phyloP scores from a whole-genome alignment of 176 grass and related monocot species.

The Aegilops longissima region DNA sequence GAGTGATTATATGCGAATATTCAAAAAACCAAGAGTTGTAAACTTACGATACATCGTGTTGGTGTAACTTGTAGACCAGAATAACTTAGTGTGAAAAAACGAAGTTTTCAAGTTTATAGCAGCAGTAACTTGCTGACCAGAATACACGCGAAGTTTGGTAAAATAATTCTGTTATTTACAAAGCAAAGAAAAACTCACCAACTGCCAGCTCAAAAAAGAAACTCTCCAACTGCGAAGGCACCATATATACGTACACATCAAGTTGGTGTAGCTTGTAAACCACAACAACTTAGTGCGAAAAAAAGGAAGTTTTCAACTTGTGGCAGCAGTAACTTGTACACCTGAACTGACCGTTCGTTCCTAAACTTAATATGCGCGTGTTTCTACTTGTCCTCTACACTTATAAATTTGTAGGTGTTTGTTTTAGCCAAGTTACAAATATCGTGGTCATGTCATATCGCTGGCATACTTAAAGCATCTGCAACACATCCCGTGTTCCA shows the following conservation, averaged over 20 bases:
- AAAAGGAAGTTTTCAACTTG: neutral
- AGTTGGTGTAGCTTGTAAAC: neutral
- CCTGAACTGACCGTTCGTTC: neutral
- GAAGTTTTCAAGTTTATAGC: neutral
- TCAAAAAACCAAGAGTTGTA: neutral
- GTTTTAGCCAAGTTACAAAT: neutral
- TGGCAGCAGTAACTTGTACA: neutral
- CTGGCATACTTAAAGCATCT: too few relatives aligned
- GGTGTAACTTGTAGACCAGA: neutral
- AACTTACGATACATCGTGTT: neutral
- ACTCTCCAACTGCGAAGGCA: neutral
- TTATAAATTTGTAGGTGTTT: neutral
- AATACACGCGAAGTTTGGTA: neutral
- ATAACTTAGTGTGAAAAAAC: neutral
- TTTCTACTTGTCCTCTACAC: neutral
- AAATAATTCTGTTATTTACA: neutral
- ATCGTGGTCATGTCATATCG: neutral
- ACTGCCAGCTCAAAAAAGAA: neutral
- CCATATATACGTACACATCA: neutral
- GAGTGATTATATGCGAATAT: neutral
- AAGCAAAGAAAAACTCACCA: neutral
- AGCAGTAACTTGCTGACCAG: neutral
- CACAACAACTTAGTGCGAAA: neutral
- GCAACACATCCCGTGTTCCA: too few relatives aligned
- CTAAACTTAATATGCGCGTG: neutral